A percentile compares a stretch with the other conserved stretches of the same genome.
Evolutionary conservation across 2,329 filamentous ascomycete genomes (phyloP).

Genomic region (Trichoderma polysporum): DNA sequence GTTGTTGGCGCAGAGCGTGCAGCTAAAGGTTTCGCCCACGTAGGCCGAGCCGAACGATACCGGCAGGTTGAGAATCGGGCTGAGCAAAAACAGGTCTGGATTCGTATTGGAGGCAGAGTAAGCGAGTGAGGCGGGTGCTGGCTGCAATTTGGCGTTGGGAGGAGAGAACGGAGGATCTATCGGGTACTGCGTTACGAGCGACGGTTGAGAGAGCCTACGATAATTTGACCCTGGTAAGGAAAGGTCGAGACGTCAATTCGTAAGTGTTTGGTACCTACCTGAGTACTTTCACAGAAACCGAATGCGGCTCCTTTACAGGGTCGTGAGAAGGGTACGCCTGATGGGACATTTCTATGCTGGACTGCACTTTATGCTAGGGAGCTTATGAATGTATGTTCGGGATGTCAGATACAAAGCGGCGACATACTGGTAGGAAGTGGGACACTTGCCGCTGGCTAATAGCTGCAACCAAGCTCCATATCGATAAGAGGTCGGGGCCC

Average conservation of each 20-base stretch:
- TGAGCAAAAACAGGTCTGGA: slow-evolving; percentile 57
- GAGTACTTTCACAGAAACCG: slow-evolving; percentile 74
- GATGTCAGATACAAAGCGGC: neutral
- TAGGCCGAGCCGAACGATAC: slow-evolving; percentile 92
- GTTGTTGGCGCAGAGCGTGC: slow-evolving; percentile 94
- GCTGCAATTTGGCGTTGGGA: slow-evolving; percentile 43
- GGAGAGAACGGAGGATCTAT: slow-evolving; percentile 48
- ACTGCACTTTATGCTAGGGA: neutral
- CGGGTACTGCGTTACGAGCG: slow-evolving; percentile 69
- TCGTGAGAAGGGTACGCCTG: slow-evolving; percentile 58
- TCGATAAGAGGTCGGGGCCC: slow-evolving; percentile 17
- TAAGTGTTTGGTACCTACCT: slow-evolving; percentile 45
- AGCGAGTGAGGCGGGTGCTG: slow-evolving; percentile 67
- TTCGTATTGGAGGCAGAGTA: slow-evolving; percentile 54
- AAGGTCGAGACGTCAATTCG: neutral
- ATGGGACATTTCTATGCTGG: slow-evolving; percentile 51
- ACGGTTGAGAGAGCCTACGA: slow-evolving; percentile 75
- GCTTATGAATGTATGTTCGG: neutral
- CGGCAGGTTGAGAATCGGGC: slow-evolving; percentile 75
- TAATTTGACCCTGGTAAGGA: neutral
- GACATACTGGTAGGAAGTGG: neutral
- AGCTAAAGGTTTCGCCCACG: slow-evolving; percentile 92
- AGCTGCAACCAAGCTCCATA: slow-evolving; percentile 1
- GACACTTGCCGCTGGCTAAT: neutral
- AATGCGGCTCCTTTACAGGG: slow-evolving; percentile 70